Conservation (phyloP, 2,329 filamentous ascomycete genomes). For the Calonectria pteridis region DNA sequence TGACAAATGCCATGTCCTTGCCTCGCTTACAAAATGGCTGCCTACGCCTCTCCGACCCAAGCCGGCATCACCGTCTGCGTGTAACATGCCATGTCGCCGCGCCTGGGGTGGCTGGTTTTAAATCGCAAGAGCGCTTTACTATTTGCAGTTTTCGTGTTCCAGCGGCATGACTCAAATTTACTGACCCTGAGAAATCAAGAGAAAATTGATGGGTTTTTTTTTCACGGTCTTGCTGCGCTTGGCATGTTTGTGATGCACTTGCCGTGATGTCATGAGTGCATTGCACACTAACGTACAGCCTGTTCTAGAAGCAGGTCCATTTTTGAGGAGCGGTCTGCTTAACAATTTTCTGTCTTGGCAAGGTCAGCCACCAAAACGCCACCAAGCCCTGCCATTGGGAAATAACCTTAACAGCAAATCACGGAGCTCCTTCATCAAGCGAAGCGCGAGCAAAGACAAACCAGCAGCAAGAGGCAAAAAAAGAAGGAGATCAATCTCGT, state of each 20-base stretch:
- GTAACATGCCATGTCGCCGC: conserved; percentile 30
- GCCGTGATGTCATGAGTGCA: conserved; percentile 31
- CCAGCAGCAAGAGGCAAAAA: background rate
- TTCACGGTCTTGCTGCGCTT: conserved; percentile 5
- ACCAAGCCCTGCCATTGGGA: background rate
- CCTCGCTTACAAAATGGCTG: conserved; percentile 10
- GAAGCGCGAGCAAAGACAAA: background rate
- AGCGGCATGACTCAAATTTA: background rate
- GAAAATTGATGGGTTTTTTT: background rate
- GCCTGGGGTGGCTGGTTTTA: conserved; percentile 4
- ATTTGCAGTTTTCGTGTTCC: background rate
- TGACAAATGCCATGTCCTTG: background rate
- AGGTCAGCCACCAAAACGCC: conserved; percentile 8
- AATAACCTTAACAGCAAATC: conserved; percentile 23
- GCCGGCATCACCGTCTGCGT: conserved; percentile 35
- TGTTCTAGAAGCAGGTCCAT: conserved; percentile 29
- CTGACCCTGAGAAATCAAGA: background rate
- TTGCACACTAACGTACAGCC: background rate
- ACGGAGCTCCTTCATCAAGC: background rate
- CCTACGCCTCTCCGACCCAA: conserved; percentile 7
- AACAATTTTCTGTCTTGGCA: conserved; percentile 37
- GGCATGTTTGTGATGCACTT: conserved; percentile 5
- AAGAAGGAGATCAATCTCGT: background rate
- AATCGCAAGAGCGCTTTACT: background rate
- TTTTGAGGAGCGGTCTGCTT: conserved; percentile 37